Evolutionary conservation across 345 rosid species (phyloP).

Genomic region (Gossypioides kirkii): DNA sequence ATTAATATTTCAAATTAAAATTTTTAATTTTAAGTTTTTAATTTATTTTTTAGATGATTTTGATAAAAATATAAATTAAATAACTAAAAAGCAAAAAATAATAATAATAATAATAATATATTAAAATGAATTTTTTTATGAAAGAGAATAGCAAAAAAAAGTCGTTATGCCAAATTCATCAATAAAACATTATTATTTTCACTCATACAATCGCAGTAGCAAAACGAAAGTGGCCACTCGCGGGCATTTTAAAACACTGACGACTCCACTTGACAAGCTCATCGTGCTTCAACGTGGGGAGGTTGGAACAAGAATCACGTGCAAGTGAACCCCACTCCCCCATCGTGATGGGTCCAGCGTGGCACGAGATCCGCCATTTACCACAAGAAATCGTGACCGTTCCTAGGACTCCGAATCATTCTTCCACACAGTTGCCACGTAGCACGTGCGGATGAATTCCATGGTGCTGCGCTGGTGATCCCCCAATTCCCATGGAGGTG

Average conservation of each 20-base stretch:
- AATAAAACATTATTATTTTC: too few species aligned
- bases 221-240: neutral
- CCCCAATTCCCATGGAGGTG: neutral
- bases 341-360: neutral
- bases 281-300: neutral
- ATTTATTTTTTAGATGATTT: too few species aligned
- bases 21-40: too few species aligned
- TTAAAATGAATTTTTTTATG: too few species aligned
- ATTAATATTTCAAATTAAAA: too few species aligned
- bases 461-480: slow-evolving; percentile 18
- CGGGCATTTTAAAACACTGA: neutral
- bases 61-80: too few species aligned
- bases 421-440: slow-evolving; percentile 19
- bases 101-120: too few species aligned
- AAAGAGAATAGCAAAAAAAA: too few species aligned
- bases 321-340: neutral
- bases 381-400: neutral
- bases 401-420: neutral
- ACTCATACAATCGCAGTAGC: neutral
- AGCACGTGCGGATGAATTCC: slow-evolving; percentile 3
- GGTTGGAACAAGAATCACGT: neutral
- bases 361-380: slow-evolving; percentile 5
- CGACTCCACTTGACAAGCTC: neutral
- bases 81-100: too few species aligned
- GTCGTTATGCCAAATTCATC: too few species aligned